Base-by-base conservation (phyloP, 192 early-diverging fungal species). In the Paraglomus occultum region DNA sequence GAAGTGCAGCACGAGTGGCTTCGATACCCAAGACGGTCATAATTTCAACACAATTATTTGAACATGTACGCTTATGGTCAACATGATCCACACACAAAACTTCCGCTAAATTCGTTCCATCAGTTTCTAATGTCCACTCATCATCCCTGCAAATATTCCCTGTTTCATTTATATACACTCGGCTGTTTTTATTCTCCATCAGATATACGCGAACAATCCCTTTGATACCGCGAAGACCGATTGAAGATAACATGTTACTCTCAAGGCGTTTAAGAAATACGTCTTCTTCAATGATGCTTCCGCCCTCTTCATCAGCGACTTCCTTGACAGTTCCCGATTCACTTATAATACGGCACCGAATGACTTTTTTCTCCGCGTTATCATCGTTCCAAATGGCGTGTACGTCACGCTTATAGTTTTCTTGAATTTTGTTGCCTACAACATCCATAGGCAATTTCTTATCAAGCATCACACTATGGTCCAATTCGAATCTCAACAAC, bases 21-120 rank as follows among this genome's bases (percentile, higher is more conserved):
- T 99, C 97, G 67, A 99, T 96, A 70, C 97, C 97, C 50, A 99
- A 84, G 23, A 98, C 94, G 15, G 90, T 77, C 79, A 88, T 84
- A 49, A 98, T 92, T 83, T 99, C 95, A 18, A 91, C 87, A n/a
- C 89, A 88, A 74, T 90, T 90, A 82, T 99, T 98, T 20, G 95
- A 94, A 73, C 90, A 92, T 12, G 94, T 95, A 63, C 87, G 85
- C 23, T 59, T 84, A 15, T 85, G 63, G 67, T 96, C 92, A 5
- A 99, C 94, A 71, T 92, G 89, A 31, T 93, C 83, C 55, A 89
- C 84, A 71, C 88, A 82, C 72, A 99, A 81, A 42, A 97, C 95
- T 52, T 93, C 88, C 65, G 84, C 84, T 72, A 99, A 76, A 60
- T 96, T 97, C 72, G 88, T 91, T 46, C 97, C 97, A 69, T 95